Evolutionary conservation across 805 yeast species (phyloP), one percentile per base, ranked within the genome.

Genomic region (Kazachstania viticola): DNA sequence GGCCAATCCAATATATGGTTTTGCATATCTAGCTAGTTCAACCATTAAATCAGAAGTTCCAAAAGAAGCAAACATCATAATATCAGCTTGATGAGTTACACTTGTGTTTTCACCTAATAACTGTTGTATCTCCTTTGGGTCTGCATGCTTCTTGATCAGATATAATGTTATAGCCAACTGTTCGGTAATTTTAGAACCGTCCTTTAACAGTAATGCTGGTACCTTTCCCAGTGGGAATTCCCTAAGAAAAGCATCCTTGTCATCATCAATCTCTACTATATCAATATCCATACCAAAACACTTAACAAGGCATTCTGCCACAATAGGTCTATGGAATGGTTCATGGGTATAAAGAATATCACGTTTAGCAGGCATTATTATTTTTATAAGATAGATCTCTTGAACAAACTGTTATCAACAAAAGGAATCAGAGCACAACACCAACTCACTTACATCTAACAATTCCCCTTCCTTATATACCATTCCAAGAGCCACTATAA

Each of bases 51-150:
- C 94, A 44, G 71, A 48, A 67, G 76, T 80, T 56, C 73, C 63
- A 44, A 79, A 63, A 4, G 94, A 79, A 54, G n/a, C n/a, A n/a
- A n/a, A n/a, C n/a, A n/a, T n/a, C n/a, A n/a, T 27, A 9, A 27
- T 75, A 46, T 88, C 93, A 83, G 60, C 65, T 73, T 46, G 83
- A 57, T 49, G 81, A 64, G 14, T 34, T 27, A 14, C 43, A 40
- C 51, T 71, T n/a, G n/a, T n/a, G 65, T 45, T 78, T 80, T 28
- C 31, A 48, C 94, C 95, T 42, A 73, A 62, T 42, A 77, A 64
- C 41, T 58, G 61, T 35, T 59, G 14, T 17, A 28, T 49, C 35
- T 50, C 42, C 16, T 42, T 37, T 56, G 61, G 41, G 35, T 53
- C 54, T 16, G 52, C 58, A 25, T 51, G 47, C 23, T 56, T 49